Evolutionary conservation across 495 filamentous ascomycete genomes (phyloP).

Genomic region (Penicillium goetzii): DNA sequence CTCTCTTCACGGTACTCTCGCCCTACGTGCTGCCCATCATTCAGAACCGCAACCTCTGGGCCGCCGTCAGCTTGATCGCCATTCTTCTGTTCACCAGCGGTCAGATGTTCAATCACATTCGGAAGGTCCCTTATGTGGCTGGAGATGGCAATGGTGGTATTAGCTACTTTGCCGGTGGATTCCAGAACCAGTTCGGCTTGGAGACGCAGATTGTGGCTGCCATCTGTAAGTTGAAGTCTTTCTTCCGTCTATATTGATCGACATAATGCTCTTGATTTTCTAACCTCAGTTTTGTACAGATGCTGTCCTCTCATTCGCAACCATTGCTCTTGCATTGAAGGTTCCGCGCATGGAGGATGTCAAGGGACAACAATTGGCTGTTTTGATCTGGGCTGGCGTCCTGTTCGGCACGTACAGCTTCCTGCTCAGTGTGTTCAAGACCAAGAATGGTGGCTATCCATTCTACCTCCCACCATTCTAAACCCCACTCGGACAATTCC

Average conservation of each 20-base stretch:
- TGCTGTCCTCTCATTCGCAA: conserved; percentile 87
- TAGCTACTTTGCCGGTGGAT: conserved; percentile 89
- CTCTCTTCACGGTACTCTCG: conserved; percentile 72
- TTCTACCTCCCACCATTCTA: conserved; percentile 93
- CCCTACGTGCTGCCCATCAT: conserved; percentile 85
- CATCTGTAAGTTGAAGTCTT: conserved; percentile 72
- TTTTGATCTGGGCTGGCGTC: conserved; percentile 79
- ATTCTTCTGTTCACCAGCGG: conserved; percentile 95
- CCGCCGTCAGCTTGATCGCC: conserved; percentile 82
- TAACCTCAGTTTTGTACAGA: conserved; percentile 57
- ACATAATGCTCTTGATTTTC: not conserved
- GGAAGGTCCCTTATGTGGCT: conserved; percentile 92
- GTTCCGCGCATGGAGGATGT: conserved; percentile 84
- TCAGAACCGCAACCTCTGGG: conserved; percentile 92
- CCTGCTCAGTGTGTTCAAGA: conserved; percentile 87
- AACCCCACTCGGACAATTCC: not conserved
- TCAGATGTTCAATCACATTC: conserved; percentile 99
- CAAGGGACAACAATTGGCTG: conserved; percentile 76
- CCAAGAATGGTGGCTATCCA: conserved; percentile 94
- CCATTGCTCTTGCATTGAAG: conserved; percentile 86
- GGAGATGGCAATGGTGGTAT: conserved; percentile 85
- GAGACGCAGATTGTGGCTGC: conserved; percentile 96
- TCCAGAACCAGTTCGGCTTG: conserved; percentile 92
- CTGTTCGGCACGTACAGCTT: conserved; percentile 89
- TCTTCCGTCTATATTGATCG: not conserved